These are phyloP conservation scores for Suhomyces sp. DNA, from an alignment of 805 yeast species.

Conservation along the genomic window DNA sequence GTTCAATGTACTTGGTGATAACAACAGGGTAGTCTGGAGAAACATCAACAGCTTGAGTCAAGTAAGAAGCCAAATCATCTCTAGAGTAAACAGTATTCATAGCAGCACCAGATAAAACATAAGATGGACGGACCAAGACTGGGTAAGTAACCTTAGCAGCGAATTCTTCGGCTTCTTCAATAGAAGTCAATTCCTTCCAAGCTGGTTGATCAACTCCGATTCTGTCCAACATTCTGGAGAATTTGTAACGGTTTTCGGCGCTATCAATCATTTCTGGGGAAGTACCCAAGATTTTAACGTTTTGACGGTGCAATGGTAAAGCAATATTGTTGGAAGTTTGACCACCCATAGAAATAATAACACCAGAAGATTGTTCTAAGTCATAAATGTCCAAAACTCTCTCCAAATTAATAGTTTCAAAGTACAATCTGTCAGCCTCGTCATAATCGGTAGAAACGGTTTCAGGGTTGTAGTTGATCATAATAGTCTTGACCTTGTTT, in stretches of 20 bases:
- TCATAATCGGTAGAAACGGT: slow-evolving; percentile 98
- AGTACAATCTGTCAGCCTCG: slow-evolving; percentile 95
- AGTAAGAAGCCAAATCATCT: slow-evolving; percentile 82
- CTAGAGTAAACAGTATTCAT: slow-evolving; percentile 94
- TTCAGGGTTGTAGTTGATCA: slow-evolving; percentile 98
- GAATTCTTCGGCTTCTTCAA: slow-evolving; percentile 87
- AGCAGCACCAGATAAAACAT: slow-evolving; percentile 97
- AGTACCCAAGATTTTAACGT: slow-evolving; percentile 93
- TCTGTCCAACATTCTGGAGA: slow-evolving; percentile 93
- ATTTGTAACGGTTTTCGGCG: slow-evolving; percentile 97
- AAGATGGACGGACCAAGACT: slow-evolving; percentile 95
- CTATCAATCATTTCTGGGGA: slow-evolving; percentile 98
- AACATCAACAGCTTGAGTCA: slow-evolving; percentile 94
- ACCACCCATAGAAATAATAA: slow-evolving; percentile 97
- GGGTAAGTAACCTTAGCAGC: slow-evolving; percentile 92
- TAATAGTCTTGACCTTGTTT: slow-evolving; percentile 83
- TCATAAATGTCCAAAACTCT: slow-evolving; percentile 94
- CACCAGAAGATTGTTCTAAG: slow-evolving; percentile 86
- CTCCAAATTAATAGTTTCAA: slow-evolving; percentile 92
- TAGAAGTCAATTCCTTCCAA: slow-evolving; percentile 95
- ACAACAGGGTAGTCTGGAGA: slow-evolving; percentile 98
- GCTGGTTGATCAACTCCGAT: slow-evolving; percentile 99
- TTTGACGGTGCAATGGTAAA: slow-evolving; percentile 85
- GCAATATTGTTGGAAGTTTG: slow-evolving; percentile 98
- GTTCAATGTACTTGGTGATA: slow-evolving; percentile 92